These are phyloP conservation scores for Tricholoma matsutake DNA, from an alignment of 768 basidiomycete genomes.

Conservation along the genomic window DNA sequence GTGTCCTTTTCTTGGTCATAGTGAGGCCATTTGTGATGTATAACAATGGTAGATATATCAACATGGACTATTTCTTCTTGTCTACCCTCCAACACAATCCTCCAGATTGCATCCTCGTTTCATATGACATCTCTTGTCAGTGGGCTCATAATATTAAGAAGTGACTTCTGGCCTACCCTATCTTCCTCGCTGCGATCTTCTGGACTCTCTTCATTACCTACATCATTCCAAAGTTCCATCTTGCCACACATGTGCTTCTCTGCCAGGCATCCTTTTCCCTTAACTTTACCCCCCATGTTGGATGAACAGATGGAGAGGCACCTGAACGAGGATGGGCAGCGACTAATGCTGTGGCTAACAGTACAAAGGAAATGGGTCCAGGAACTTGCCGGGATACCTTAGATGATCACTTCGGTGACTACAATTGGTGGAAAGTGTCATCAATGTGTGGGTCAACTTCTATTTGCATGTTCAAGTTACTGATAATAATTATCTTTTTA, in stretches of 20 bases:
- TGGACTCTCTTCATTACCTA: conserved; percentile 3
- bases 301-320: conserved; percentile 16
- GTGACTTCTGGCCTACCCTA: conserved; percentile 7
- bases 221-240: conserved; percentile 31
- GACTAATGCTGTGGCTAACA: conserved; percentile 15
- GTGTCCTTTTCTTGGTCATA: not conserved
- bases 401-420: conserved; percentile 20
- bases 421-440: conserved; percentile 26
- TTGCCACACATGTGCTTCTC: conserved; percentile 19
- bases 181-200: not conserved
- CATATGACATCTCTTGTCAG: too few species aligned
- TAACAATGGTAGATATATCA: too few species aligned
- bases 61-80: conserved; percentile 26
- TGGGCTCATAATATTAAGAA: too few species aligned
- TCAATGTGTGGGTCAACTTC: conserved; percentile 14
- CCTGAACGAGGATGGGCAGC: conserved; percentile 24
- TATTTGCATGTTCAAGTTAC: not conserved
- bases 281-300: conserved; percentile 21
- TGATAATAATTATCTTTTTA: not conserved
- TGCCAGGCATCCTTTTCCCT: conserved; percentile 23
- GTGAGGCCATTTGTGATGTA: not conserved
- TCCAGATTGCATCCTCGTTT: conserved; percentile 10
- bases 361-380: conserved; percentile 25
- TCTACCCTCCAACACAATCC: conserved; percentile 16
- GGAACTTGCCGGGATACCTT: conserved; percentile 22